Evolutionary conservation across 139 green algal species (phyloP).

Genomic region (Diplosphaera chodatii): DNA sequence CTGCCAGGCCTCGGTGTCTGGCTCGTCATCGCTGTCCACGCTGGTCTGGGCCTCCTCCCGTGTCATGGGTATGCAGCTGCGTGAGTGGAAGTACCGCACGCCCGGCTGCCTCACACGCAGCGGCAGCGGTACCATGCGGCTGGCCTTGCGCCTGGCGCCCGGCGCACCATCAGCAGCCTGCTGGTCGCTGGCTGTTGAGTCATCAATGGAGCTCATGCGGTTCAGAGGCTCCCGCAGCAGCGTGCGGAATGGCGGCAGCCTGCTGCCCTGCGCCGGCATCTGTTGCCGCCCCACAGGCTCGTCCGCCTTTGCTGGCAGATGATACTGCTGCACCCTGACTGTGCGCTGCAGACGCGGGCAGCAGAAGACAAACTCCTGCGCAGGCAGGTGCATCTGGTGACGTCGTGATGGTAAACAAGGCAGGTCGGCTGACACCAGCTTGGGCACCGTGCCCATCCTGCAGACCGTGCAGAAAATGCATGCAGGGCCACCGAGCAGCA

Average conservation of each 20-base stretch:
- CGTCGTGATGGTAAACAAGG: too few relatives aligned
- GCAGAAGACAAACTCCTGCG: conserved; percentile 2
- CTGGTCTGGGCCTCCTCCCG: not conserved
- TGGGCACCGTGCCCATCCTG: too few relatives aligned
- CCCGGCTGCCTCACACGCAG: not conserved
- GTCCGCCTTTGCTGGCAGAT: not conserved
- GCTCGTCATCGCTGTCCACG: conserved; percentile 16
- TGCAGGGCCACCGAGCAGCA: too few relatives aligned
- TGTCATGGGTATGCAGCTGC: not conserved
- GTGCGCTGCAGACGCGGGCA: not conserved
- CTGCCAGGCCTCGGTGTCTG: conserved; percentile 7
- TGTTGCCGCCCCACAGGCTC: too few relatives aligned
- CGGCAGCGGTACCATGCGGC: not conserved
- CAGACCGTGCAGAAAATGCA: too few relatives aligned
- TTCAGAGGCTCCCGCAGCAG: not conserved
- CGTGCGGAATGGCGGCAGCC: not conserved
- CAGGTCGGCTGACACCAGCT: too few relatives aligned
- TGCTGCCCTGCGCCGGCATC: too few relatives aligned
- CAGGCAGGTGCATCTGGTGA: too few relatives aligned
- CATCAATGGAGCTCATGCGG: not conserved
- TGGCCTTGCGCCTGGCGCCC: not conserved
- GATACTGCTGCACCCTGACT: not conserved
- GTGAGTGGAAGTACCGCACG: conserved; percentile 7
- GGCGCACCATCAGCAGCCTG: not conserved
- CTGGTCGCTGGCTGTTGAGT: not conserved